phyloP scores from a whole-genome alignment of 139 green algal species.

The Chlorella sp. region DNA sequence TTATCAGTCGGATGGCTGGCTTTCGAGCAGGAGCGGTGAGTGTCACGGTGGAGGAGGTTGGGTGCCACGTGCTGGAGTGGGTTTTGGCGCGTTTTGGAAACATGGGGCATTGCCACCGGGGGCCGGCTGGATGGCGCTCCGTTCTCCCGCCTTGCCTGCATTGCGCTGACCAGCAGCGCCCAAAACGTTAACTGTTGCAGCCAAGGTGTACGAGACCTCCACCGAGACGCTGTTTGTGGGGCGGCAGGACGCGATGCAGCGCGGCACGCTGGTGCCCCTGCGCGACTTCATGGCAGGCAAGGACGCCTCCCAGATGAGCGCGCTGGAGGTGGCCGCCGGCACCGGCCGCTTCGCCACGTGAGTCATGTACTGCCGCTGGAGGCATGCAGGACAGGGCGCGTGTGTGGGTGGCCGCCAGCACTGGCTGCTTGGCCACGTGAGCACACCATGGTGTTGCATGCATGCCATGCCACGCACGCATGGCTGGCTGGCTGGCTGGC shows the following conservation, averaged over 20 bases:
- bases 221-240: constrained; percentile 92
- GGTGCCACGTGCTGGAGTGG: too few species aligned
- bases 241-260: constrained; percentile 90
- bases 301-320: constrained; percentile 38
- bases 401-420: constrained; percentile 86
- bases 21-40: too few species aligned
- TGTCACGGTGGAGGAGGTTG: too few species aligned
- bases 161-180: constrained; percentile 53
- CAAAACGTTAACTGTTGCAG: constrained; percentile 37
- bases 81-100: too few species aligned
- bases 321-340: constrained; percentile 87
- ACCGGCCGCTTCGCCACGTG: constrained; percentile 91
- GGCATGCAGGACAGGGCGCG: too few species aligned
- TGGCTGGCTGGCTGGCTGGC: too few species aligned
- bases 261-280: constrained; percentile 68
- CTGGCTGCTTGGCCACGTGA: constrained; percentile 89
- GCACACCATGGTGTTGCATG: too few species aligned
- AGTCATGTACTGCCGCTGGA: too few species aligned
- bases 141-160: too few species aligned
- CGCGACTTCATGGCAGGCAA: constrained; percentile 49
- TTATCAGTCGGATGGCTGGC: constrained; percentile 93
- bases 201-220: constrained; percentile 84
- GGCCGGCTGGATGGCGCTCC: too few species aligned
- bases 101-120: too few species aligned
- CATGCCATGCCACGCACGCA: too few species aligned